Evolutionary conservation across 441 rosid species (phyloP).

Genomic region (Isatis lusitanica): DNA sequence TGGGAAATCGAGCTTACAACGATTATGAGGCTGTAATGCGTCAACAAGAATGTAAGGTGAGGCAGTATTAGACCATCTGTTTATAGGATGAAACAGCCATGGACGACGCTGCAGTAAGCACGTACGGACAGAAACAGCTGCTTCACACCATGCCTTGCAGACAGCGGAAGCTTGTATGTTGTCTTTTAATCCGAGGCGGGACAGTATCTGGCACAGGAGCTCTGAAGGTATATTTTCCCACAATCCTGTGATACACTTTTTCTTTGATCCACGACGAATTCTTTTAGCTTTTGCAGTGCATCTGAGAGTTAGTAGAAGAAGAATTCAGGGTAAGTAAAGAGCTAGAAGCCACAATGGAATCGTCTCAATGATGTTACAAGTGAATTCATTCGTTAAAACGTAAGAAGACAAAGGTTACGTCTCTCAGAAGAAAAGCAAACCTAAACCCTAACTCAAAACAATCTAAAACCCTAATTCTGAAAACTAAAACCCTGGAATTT

Average conservation of each 20-base stretch:
- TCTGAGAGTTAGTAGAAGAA: background rate
- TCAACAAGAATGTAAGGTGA: background rate
- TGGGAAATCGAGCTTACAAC: background rate
- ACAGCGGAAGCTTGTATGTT: slow-evolving; percentile 6
- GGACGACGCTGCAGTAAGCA: background rate
- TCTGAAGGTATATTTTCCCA: slow-evolving; percentile 5
- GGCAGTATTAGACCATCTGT: background rate
- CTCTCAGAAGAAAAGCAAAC: background rate
- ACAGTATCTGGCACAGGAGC: slow-evolving; percentile 4
- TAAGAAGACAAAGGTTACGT: background rate
- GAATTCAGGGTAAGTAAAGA: background rate
- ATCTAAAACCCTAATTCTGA: background rate
- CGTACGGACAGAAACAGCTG: background rate
- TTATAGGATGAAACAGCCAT: background rate
- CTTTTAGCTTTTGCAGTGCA: no score
- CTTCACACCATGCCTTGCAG: slow-evolving; percentile 20
- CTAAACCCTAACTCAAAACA: background rate
- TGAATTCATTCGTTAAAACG: background rate
- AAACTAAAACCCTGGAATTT: background rate
- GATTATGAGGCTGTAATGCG: background rate
- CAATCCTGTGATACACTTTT: background rate
- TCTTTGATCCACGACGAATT: background rate
- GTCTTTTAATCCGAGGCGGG: slow-evolving; percentile 15
- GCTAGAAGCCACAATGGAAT: no score
- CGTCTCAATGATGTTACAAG: no score